These are phyloP conservation scores for Dujonia santamariae DNA, from an alignment of 1,139 yeast species.

Conservation along the genomic window DNA sequence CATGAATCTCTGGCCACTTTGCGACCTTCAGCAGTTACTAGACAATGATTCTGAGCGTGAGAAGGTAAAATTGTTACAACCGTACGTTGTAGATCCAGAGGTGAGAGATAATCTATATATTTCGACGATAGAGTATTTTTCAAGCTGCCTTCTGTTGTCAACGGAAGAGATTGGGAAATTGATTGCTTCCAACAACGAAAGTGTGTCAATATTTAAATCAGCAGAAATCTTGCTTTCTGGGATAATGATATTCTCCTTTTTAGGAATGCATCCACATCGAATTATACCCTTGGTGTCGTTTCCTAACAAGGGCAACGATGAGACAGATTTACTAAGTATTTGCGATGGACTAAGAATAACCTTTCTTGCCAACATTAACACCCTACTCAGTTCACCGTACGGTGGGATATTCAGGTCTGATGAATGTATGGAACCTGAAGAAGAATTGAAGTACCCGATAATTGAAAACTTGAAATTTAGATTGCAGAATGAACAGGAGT, in stretches of 20 bases:
- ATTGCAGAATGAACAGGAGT: conserved; percentile 8
- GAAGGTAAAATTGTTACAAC: neutral
- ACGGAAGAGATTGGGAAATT: neutral
- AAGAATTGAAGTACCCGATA: conserved; percentile 15
- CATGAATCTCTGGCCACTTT: conserved; percentile 17
- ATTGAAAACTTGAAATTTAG: conserved; percentile 14
- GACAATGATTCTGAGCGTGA: neutral
- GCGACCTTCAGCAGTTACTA: conserved; percentile 12
- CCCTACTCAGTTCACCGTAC: conserved; percentile 8
- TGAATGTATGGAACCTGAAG: conserved; percentile 5
- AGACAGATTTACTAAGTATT: conserved; percentile 19
- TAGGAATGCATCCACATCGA: conserved; percentile 29
- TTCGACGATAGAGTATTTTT: conserved; percentile 5
- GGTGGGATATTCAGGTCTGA: conserved; percentile 9
- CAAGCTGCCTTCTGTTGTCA: conserved; percentile 1
- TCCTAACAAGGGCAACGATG: conserved; percentile 13
- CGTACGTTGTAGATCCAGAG: conserved; percentile 4
- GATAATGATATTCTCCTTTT: conserved; percentile 22
- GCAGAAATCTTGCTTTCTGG: conserved; percentile 22
- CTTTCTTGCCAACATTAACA: conserved; percentile 6
- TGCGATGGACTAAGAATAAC: conserved; percentile 18
- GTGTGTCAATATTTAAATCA: conserved; percentile 8
- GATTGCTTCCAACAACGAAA: neutral
- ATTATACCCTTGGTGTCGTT: conserved; percentile 25
- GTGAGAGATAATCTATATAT: conserved; percentile 5